Evolutionary conservation across 495 filamentous ascomycete genomes (phyloP), one percentile per base, ranked within the genome.

Genomic region (Penicillium silybi): DNA sequence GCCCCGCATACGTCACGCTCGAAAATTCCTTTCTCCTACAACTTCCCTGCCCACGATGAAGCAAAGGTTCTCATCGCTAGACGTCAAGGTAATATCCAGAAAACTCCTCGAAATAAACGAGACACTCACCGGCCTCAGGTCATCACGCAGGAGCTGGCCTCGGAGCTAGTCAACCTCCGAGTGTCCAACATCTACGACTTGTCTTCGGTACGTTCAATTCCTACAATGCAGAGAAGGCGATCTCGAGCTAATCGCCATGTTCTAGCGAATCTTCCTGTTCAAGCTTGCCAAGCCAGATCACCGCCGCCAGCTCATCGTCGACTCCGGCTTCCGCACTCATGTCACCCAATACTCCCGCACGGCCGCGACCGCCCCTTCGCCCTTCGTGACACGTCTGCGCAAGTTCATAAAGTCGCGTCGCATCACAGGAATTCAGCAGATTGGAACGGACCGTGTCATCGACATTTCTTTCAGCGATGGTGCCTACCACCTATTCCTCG

Each of bases 311-410:
- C 76, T 98, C 41, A 73, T 98, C 40, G 81, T 98, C 62, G 93
- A 98, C 63, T 92, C 89, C 10, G 93, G 93, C 39, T 98, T 98
- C 71, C 90, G 93, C 65, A 92, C 89, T 69, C 93, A 98, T 68
- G 78, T 97, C 51, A 97, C 92, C 4, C 81, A 83, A 57, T 98
- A 92, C 75, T 84, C 85, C 35, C 87, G 93, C 48, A 83, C 87
- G 15, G 92, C 93, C 4, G 87, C 92, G 7, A 77, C 88, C 7
- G 81, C 86, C 0, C 93, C 92, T 9, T 92, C 89, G 25, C 70
- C 77, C 49, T 98, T 98, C 69, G 89, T 96, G 38, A 72, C 83
- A 20, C 81, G 85, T 45, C 67, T 98, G 38, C 86, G 93, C 55
- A 97, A 97, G 73, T 85, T 75, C 66, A 79, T 98, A 39, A 89